Percentiles rank a stretch among this genome's conserved stretches.
Evolutionary conservation across 164 flowering plant genomes (phyloP).

Genomic region (Houttuynia cordata): DNA sequence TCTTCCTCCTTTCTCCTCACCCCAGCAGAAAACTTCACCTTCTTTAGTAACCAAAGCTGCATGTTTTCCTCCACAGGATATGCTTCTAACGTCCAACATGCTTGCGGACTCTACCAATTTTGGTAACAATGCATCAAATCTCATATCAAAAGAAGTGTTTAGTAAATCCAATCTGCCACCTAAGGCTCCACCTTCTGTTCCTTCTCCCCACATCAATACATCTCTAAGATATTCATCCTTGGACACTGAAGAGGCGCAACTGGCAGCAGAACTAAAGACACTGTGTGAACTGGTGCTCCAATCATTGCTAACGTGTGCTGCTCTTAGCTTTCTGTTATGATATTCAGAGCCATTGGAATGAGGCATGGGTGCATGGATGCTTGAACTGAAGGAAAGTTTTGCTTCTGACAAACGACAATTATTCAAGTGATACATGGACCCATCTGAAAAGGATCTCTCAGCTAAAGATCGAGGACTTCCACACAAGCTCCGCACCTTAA

Average conservation of each 20-base stretch:
- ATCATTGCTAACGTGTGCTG: slow-evolving; percentile 5
- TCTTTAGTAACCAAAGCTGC: slow-evolving; percentile 56
- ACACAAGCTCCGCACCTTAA: slow-evolving; percentile 47
- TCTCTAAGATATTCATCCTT: slow-evolving; percentile 31
- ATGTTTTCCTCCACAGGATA: slow-evolving; percentile 48
- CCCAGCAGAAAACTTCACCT: slow-evolving; percentile 72
- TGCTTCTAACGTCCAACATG: slow-evolving; percentile 32
- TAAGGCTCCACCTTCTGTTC: slow-evolving; percentile 29
- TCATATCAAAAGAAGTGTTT: slow-evolving; percentile 4
- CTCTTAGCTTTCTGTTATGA: slow-evolving; percentile 1
- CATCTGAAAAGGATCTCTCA: slow-evolving; percentile 42
- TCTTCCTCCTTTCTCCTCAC: slow-evolving; percentile 45
- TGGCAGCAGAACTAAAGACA: slow-evolving; percentile 10
- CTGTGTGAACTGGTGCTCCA: slow-evolving; percentile 9
- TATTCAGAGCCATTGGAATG: not conserved
- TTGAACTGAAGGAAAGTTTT: slow-evolving; percentile 12
- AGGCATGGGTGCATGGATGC: slow-evolving; percentile 12
- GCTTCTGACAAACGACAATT: slow-evolving; percentile 32
- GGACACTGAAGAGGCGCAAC: slow-evolving; percentile 10
- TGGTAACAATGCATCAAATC: slow-evolving; percentile 43
- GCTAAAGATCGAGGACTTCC: slow-evolving; percentile 49
- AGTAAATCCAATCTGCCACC: slow-evolving; percentile 19
- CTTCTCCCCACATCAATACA: slow-evolving; percentile 63
- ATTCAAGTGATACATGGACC: slow-evolving; percentile 29
- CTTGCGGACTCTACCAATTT: slow-evolving; percentile 38